A percentile compares a stretch with the other conserved stretches of the same genome.
Conservation (phyloP, 148 eudicot genomes). For the Linanthus parryae region DNA sequence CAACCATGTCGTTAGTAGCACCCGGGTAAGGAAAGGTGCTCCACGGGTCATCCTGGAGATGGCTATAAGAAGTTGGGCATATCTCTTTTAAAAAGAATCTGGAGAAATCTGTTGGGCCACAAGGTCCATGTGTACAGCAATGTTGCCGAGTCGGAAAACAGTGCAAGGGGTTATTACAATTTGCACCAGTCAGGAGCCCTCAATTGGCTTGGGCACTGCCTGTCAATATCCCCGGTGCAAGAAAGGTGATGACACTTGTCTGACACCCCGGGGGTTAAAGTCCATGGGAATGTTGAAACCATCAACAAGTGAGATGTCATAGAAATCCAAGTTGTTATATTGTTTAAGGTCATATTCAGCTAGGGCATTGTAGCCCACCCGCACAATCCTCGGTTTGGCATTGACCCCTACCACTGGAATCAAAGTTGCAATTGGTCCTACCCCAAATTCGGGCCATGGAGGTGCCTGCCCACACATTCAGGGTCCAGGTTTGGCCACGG, state of each 20-base stretch:
- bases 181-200: constrained; percentile 19
- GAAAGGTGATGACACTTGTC: constrained; percentile 5
- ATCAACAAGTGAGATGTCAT: constrained; percentile 54
- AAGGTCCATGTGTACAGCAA: too few species aligned
- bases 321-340: constrained; percentile 34
- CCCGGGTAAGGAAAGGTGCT: constrained; percentile 12
- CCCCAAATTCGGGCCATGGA: constrained; percentile 24
- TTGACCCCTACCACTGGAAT: constrained; percentile 11
- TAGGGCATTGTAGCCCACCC: constrained; percentile 15
- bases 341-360: constrained; percentile 11
- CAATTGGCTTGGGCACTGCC: constrained; percentile 18
- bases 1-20: constrained; percentile 18
- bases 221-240: constrained; percentile 17
- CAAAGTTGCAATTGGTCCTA: constrained; percentile 27
- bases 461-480: constrained; percentile 12
- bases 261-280: constrained; percentile 1
- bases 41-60: constrained; percentile 9
- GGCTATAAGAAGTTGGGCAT: constrained; percentile 20
- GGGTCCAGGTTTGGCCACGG: constrained; percentile 13
- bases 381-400: constrained; percentile 26
- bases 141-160: too few species aligned
- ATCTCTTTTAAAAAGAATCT: constrained; percentile 15
- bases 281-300: constrained; percentile 54
- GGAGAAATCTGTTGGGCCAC: constrained; percentile 8
- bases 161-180: constrained; percentile 20